These are phyloP conservation scores for Waltiozyma sp. DNA, from an alignment of 1,139 yeast species.

Conservation along the genomic window DNA sequence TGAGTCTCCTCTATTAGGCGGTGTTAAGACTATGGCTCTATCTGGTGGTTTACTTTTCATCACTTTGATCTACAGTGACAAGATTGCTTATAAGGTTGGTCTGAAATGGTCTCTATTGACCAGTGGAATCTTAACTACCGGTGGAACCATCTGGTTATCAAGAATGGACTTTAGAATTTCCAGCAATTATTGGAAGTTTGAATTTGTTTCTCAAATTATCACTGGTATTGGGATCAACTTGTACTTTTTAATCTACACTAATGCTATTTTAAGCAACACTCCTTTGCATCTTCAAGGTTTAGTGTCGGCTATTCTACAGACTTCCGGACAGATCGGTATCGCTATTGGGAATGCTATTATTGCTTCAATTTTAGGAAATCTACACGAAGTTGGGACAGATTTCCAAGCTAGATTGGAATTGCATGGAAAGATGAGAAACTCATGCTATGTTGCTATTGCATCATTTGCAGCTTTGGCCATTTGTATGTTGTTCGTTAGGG, in stretches of 20 bases:
- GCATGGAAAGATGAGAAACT: slow-evolving; percentile 2
- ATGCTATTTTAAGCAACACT: slow-evolving; percentile 3
- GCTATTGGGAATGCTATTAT: slow-evolving; percentile 6
- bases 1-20: slow-evolving; percentile 19
- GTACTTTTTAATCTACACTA: slow-evolving; percentile 4
- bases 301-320: slow-evolving; percentile 6
- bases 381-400: background rate
- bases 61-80: slow-evolving; percentile 6
- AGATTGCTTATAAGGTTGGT: slow-evolving; percentile 10
- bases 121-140: slow-evolving; percentile 8
- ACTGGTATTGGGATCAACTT: slow-evolving; percentile 15
- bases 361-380: slow-evolving; percentile 4
- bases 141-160: slow-evolving; percentile 16
- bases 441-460: slow-evolving; percentile 4
- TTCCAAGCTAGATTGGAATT: slow-evolving; percentile 1
- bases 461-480: background rate
- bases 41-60: slow-evolving; percentile 6
- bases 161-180: slow-evolving; percentile 11
- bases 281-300: slow-evolving; percentile 9
- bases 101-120: slow-evolving; percentile 13
- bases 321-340: slow-evolving; percentile 5
- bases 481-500: background rate
- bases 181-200: slow-evolving; percentile 21
- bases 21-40: slow-evolving; percentile 19
- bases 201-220: slow-evolving; percentile 13